A percentile compares a stretch with the other conserved stretches of the same genome.
Conservation (phyloP, 2,329 filamentous ascomycete genomes). For the Annulohypoxylon truncatum region DNA sequence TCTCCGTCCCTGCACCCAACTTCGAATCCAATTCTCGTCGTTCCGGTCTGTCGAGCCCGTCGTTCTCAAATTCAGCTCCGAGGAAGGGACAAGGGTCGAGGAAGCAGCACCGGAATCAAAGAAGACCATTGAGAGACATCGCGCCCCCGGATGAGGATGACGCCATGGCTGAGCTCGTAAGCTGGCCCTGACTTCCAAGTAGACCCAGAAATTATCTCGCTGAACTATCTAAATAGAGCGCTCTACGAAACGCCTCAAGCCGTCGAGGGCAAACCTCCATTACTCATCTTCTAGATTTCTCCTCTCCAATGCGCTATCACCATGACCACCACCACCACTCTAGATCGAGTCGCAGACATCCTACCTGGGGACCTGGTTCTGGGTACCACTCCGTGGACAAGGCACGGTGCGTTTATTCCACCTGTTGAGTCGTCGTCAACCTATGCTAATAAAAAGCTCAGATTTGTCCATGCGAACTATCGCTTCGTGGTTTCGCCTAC, state of each 20-base stretch:
- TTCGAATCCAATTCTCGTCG: conserved; percentile 64
- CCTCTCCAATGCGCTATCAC: conserved; percentile 78
- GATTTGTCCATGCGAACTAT: conserved; percentile 95
- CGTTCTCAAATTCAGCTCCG: conserved; percentile 59
- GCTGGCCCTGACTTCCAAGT: conserved; percentile 42
- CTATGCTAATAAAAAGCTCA: conserved; percentile 49
- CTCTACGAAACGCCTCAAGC: conserved; percentile 67
- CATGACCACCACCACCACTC: conserved; percentile 62
- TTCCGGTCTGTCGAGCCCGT: conserved; percentile 54
- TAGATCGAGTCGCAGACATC: conserved; percentile 74
- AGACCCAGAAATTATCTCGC: not conserved
- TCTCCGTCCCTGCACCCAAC: conserved; percentile 56
- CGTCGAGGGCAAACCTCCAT: conserved; percentile 96
- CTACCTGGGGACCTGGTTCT: conserved; percentile 86
- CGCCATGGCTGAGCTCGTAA: conserved; percentile 81
- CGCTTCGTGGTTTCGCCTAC: conserved; percentile 92
- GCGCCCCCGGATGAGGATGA: conserved; percentile 79
- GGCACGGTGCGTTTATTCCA: conserved; percentile 70
- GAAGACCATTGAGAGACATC: conserved; percentile 67
- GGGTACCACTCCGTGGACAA: conserved; percentile 93
- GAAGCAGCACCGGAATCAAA: conserved; percentile 86
- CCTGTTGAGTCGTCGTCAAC: not conserved
- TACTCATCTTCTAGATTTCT: conserved; percentile 95
- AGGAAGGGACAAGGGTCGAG: conserved; percentile 81
- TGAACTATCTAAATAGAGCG: conserved; percentile 51